These are phyloP conservation scores for Venturia asperata DNA, from an alignment of 2,329 filamentous ascomycete genomes.

Conservation along the genomic window DNA sequence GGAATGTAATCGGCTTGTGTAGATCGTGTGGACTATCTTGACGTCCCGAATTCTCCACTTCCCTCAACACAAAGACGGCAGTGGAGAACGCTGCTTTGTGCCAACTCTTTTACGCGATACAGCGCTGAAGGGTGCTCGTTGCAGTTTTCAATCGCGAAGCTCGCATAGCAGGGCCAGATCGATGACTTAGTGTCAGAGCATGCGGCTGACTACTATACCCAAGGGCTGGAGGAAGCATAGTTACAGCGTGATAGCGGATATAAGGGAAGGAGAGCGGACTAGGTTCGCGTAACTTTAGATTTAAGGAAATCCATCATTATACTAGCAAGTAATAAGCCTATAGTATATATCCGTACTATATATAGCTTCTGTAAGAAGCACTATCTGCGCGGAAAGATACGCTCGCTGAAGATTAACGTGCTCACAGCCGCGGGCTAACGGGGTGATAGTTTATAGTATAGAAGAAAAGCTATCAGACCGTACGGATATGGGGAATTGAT, in stretches of 20 bases:
- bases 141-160: neutral
- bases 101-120: no score
- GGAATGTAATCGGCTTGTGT: no score
- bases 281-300: neutral
- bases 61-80: no score
- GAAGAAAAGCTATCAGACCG: neutral
- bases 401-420: neutral
- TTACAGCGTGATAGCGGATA: neutral
- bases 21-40: no score
- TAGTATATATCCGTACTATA: neutral
- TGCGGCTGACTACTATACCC: neutral
- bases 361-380: neutral
- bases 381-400: neutral
- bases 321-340: neutral
- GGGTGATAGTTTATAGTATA: neutral
- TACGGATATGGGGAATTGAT: neutral
- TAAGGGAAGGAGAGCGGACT: neutral
- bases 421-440: neutral
- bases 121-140: neutral
- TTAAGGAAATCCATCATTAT: neutral
- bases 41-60: no score
- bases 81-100: no score
- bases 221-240: slow-evolving; percentile 6
- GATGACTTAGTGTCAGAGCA: neutral
- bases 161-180: neutral